Conservation (phyloP, 164 flowering plant genomes). For the Vitis cinerea region DNA sequence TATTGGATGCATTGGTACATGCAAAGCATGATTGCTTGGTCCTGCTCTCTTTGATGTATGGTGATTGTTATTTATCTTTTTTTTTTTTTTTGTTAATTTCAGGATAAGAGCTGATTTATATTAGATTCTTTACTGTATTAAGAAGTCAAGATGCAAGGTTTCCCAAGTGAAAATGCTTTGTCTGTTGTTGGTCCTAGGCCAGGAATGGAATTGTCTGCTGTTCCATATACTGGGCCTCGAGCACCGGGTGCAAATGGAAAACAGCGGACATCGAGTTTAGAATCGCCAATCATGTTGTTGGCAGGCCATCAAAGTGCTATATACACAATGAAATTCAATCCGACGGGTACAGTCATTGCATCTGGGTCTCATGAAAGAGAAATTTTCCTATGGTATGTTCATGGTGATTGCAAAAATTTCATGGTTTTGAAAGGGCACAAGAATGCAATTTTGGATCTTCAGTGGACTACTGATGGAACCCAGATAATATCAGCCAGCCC, state of each 20-base stretch:
- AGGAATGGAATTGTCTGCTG: conserved; percentile 71
- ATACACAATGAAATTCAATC: conserved; percentile 95
- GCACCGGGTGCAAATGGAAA: conserved; percentile 66
- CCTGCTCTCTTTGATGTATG: background rate
- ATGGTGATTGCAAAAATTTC: conserved; percentile 94
- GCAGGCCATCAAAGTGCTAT: conserved; percentile 91
- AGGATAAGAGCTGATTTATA: background rate
- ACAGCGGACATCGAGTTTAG: conserved; percentile 81
- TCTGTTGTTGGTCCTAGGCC: conserved; percentile 67
- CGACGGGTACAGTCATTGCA: conserved; percentile 82
- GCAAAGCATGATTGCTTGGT: background rate
- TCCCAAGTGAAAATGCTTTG: conserved; percentile 58
- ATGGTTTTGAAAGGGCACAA: conserved; percentile 96
- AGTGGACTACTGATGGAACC: conserved; percentile 95
- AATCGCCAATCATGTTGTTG: conserved; percentile 89
- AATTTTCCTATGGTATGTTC: conserved; percentile 89
- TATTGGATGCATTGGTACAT: too few relatives aligned
- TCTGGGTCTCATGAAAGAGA: conserved; percentile 97
- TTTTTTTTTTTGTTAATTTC: conserved; percentile 1
- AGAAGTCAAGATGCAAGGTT: conserved; percentile 42
- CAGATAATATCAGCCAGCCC: conserved; percentile 97
- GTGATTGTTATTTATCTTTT: background rate
- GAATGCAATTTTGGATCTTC: conserved; percentile 91
- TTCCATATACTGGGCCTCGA: conserved; percentile 51
- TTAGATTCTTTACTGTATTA: background rate